Base-by-base conservation (phyloP, 2,329 filamentous ascomycete genomes). In the Hirsutella minnesotensis region DNA sequence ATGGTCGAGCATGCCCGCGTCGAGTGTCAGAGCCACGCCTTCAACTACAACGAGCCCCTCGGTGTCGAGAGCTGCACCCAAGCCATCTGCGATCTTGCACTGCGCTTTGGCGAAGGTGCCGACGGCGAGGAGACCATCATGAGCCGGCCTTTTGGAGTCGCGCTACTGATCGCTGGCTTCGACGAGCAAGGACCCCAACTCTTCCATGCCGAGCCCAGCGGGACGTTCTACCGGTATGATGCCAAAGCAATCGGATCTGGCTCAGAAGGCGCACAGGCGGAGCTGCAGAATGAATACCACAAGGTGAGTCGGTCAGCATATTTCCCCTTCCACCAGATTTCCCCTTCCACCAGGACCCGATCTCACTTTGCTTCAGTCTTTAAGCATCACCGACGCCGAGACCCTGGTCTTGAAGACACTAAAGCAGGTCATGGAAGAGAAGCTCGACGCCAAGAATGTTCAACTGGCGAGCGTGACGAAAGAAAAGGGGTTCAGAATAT, bases 401-500 rank as follows among this genome's bases (percentile, higher is more conserved):
- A 92, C 89, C 3, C 70, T 98, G 51, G 89, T 95, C 41, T 73
- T 98, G 58, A 96, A 96, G 79, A 98, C 92, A 31, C 67, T 98
- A 63, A 98, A 96, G 77, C 92, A 98, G 70, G 92, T 98, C 54
- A 98, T 98, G 92, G 92, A 98, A 70, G 92, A 98, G 79, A 98
- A 98, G 73, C 75, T 98, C 47, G 92, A 98, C 63, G 78, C 88
- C 50, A 98, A 98, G 79, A 98, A 98, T 61, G 92, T 98, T 51
- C 92, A 98, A 72, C 68, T 98, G 54, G 92, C 92, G 42, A 96
- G 90, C 61, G 92, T 98, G 45, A 98, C 92, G 49, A 94, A 89
- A 74, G 90, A 95, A 53, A 90, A 86, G 68, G 92, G 92, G 44
- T 98, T 98, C 76, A 83, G 87, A 70, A 95, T 98, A 79, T 98